phyloP scores from a whole-genome alignment of 306 rosid species.

The Cicer bijugum region DNA sequence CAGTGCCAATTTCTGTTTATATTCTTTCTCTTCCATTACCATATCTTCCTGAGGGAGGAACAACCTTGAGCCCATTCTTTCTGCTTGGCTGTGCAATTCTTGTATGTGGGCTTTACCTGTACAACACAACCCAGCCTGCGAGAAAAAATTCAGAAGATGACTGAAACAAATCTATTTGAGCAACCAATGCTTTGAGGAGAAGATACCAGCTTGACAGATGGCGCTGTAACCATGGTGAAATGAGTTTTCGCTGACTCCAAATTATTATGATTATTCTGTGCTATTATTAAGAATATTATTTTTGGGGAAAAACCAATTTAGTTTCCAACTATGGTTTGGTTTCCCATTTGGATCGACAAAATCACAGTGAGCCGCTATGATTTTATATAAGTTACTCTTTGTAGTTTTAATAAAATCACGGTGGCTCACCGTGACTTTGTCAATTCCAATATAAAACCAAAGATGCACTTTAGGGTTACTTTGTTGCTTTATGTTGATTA shows the following conservation, averaged over 20 bases:
- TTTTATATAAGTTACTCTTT: too few relatives aligned
- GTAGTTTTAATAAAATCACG: too few relatives aligned
- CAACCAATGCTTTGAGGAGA: background rate
- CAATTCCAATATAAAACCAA: too few relatives aligned
- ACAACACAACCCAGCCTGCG: constrained; percentile 59
- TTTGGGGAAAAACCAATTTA: background rate
- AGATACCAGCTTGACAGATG: background rate
- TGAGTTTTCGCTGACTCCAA: background rate
- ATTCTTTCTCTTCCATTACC: constrained; percentile 85
- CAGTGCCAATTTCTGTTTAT: constrained; percentile 84
- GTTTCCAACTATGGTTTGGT: background rate
- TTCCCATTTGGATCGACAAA: too few relatives aligned
- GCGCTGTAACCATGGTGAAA: background rate
- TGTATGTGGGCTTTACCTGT: constrained; percentile 69
- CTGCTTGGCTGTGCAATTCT: constrained; percentile 75
- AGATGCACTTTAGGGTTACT: background rate
- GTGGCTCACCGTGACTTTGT: too few relatives aligned
- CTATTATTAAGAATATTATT: background rate
- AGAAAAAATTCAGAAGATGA: constrained; percentile 47
- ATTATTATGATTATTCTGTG: background rate
- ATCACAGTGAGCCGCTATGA: too few relatives aligned
- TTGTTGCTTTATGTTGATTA: constrained; percentile 9
- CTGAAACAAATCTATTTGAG: constrained; percentile 23
- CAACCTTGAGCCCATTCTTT: constrained; percentile 77
- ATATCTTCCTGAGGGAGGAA: constrained; percentile 65